Percentiles rank a stretch among this genome's conserved stretches.
phyloP scores from a whole-genome alignment of 257 asterid genomes.

The Nicotiana tomentosiformis region DNA sequence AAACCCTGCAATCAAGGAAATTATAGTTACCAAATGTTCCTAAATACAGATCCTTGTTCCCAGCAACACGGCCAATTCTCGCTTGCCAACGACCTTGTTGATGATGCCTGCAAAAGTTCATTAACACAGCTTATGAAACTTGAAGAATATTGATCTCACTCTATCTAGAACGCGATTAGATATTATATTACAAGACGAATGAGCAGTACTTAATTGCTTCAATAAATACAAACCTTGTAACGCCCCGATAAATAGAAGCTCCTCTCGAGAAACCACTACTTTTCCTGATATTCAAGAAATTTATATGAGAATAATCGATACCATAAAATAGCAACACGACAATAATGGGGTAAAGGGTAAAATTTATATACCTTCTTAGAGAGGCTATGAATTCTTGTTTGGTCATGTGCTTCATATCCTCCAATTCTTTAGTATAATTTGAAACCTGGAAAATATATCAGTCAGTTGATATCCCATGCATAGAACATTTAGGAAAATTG shows the following conservation, averaged over 20 bases:
- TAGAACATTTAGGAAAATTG: neutral
- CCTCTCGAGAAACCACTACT: constrained; percentile 77
- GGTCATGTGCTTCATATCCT: constrained; percentile 72
- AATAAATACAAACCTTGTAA: constrained; percentile 40
- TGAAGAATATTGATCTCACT: neutral
- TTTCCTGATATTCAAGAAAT: constrained; percentile 33
- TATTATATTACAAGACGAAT: neutral
- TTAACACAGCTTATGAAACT: neutral
- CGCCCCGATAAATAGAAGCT: constrained; percentile 72
- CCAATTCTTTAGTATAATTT: constrained; percentile 59
- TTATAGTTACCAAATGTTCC: constrained; percentile 58
- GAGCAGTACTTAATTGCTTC: neutral
- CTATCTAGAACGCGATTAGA: neutral
- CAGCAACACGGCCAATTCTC: constrained; percentile 73
- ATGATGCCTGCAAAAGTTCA: constrained; percentile 39
- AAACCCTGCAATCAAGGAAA: neutral
- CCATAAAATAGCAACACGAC: neutral
- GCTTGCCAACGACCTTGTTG: constrained; percentile 89
- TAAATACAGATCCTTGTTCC: constrained; percentile 64
- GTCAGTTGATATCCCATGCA: neutral
- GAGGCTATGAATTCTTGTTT: constrained; percentile 93
- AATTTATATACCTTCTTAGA: constrained; percentile 53
- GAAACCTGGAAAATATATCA: constrained; percentile 35
- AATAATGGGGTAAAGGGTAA: neutral
- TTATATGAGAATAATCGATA: neutral